These are phyloP conservation scores for Paxillus rubicundulus DNA, from an alignment of 768 basidiomycete genomes.

Conservation along the genomic window DNA sequence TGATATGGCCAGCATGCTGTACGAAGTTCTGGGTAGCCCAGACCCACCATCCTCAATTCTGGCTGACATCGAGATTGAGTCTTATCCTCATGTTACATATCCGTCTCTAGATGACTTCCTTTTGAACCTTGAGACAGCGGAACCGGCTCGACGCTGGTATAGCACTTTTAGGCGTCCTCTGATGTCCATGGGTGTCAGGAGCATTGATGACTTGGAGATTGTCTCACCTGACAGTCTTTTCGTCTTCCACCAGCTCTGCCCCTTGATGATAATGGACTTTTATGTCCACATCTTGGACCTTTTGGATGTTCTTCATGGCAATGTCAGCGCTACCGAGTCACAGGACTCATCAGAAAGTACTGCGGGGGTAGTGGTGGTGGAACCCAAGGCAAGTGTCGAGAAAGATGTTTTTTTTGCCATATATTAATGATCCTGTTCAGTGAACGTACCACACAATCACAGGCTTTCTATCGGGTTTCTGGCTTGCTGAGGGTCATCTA, in stretches of 20 bases:
- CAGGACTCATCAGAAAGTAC: too few species aligned
- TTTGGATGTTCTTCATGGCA: too few species aligned
- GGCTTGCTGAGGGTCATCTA: too few species aligned
- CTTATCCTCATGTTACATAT: not conserved
- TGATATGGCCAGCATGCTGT: too few species aligned
- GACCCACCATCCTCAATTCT: conserved; percentile 2
- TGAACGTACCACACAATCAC: too few species aligned
- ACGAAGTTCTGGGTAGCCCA: too few species aligned
- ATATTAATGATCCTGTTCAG: too few species aligned
- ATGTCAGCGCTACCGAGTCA: too few species aligned
- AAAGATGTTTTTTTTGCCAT: too few species aligned
- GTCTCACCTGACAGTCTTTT: conserved; percentile 1
- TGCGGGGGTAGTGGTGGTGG: too few species aligned
- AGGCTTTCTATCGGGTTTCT: too few species aligned
- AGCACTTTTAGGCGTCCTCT: not conserved
- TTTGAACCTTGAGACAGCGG: not conserved
- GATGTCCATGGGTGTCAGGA: not conserved
- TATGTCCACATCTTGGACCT: not conserved
- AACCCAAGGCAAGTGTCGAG: too few species aligned
- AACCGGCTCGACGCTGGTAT: not conserved
- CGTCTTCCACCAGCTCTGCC: not conserved
- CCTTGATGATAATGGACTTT: conserved; percentile 8
- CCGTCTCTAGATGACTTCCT: not conserved
- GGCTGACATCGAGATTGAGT: not conserved
- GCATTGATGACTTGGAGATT: conserved; percentile 1